A percentile compares a stretch with the other conserved stretches of the same genome.
These are phyloP conservation scores for Ceratocystiopsis minuta DNA, from an alignment of 2,329 filamentous ascomycete species.

Conservation along the genomic window DNA sequence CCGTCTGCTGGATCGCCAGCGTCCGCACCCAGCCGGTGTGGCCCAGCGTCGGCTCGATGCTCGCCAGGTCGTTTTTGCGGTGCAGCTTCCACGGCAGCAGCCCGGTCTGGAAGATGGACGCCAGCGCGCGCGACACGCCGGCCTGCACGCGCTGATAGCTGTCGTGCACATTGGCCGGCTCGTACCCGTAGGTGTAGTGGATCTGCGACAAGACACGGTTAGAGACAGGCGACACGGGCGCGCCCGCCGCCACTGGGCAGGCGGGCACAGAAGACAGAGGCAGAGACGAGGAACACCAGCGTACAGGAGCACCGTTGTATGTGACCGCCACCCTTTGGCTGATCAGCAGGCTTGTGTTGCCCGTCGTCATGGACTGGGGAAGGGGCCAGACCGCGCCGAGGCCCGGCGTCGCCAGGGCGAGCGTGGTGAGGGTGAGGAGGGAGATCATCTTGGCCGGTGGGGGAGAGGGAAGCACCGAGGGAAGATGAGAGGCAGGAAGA, in stretches of 20 bases:
- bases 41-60: conserved; percentile 42
- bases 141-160: conserved; percentile 37
- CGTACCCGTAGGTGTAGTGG: conserved; percentile 27
- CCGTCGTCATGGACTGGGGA: conserved; percentile 31
- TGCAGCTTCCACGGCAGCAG: conserved; percentile 68
- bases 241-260: conserved; percentile 4
- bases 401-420: too few species aligned
- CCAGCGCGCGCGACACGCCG: conserved; percentile 39
- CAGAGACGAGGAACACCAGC: conserved; percentile 18
- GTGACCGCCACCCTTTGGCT: conserved; percentile 31
- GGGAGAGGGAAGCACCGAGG: too few species aligned
- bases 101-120: conserved; percentile 46
- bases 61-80: conserved; percentile 33
- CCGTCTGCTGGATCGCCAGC: conserved; percentile 45
- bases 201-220: conserved; percentile 20
- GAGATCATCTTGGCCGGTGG: too few species aligned
- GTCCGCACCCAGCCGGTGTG: conserved; percentile 32
- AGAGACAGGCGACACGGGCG: neutral
- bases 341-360: conserved; percentile 35
- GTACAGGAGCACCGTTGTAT: conserved; percentile 40
- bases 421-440: too few species aligned
- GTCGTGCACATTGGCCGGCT: conserved; percentile 21
- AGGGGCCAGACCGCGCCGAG: conserved; percentile 37
- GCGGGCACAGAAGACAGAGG: neutral
- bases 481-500: too few species aligned